Conservation (phyloP, 2,329 filamentous ascomycete genomes). For the Pleomassaria siparia region DNA sequence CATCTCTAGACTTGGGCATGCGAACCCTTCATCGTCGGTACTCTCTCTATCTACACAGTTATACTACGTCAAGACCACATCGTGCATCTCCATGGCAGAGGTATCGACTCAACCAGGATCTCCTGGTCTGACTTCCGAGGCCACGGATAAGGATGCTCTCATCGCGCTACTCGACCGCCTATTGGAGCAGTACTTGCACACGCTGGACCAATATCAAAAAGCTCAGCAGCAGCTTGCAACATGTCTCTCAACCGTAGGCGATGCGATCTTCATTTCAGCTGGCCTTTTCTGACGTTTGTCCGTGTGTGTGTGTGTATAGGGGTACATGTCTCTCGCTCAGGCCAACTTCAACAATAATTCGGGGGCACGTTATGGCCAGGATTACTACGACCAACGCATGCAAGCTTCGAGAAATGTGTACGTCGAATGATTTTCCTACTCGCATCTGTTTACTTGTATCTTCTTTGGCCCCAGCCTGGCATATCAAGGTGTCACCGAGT, state of each 20-base stretch:
- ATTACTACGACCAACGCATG: constrained; percentile 75
- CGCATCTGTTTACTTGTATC: neutral
- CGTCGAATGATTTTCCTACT: constrained; percentile 31
- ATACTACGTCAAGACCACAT: neutral
- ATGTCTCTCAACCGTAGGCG: constrained; percentile 58
- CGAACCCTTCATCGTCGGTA: neutral
- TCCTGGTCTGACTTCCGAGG: neutral
- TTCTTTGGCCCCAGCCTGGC: neutral
- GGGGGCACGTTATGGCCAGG: constrained; percentile 65
- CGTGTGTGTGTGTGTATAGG: constrained; percentile 26
- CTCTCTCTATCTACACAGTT: neutral
- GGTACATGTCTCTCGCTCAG: constrained; percentile 62
- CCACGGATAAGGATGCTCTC: constrained; percentile 26
- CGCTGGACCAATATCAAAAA: constrained; percentile 67
- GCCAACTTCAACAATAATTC: constrained; percentile 72
- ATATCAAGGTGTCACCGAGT: too few relatives aligned
- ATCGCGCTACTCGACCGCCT: constrained; percentile 60
- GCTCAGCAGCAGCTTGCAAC: constrained; percentile 58
- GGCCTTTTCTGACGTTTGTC: constrained; percentile 3
- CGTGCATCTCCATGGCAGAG: constrained; percentile 12
- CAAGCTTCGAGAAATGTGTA: constrained; percentile 57
- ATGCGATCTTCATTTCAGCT: neutral
- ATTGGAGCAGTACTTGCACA: constrained; percentile 64
- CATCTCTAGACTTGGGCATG: neutral
- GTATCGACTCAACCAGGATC: constrained; percentile 4